Base-by-base conservation (phyloP, 768 basidiomycete genomes). In the Russula earlei region DNA sequence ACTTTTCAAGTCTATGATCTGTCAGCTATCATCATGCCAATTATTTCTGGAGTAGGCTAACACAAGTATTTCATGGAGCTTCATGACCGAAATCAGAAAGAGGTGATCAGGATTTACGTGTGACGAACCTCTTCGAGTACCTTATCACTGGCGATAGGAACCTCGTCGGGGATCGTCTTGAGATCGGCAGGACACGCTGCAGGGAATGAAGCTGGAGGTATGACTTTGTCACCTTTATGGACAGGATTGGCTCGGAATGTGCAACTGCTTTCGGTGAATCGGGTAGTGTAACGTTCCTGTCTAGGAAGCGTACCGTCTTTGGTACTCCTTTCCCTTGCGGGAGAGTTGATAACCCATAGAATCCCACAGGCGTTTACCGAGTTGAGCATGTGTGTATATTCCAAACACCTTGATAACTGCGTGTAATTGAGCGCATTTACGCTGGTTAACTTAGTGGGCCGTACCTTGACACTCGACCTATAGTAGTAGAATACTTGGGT, bases 41-140 rank as follows among this genome's bases (percentile, higher is more conserved):
- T 12, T 38, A 12, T 10, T 37, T 40, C 58, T 38, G 3, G 14
- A 40, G 27, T 37, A 20, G 24, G 47, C 57, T 53, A 64, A 84
- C 81, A 81, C 74, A n/a, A 84, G 72, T 24, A 83, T 72, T 1
- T 77, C 71, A 60, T 84, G 82, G 9, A 83, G 69, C 80, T 83
- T 44, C 8, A 49, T 54, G 24, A 20, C 42, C 3, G 11, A 31
- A 31, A 45, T 58, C 27, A 58, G 41, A 41, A 45, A 49, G 6
- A 5, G 5, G 2, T 17, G 20, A 34, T 34, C 11, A 53, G 15
- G 2, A 15, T 4, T 7, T 19, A 29, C 4, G 49, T 31, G 37
- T 3, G 42, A 49, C 52, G 20, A 59, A 81, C 80, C 71, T 80
- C 74, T 54, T 76, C 74, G 42, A 70, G 68, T 43, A 78, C 75